Percentiles rank a stretch among this genome's conserved stretches.
phyloP scores from a whole-genome alignment of 371 early-diverging fungal species.

The Actinomucor elegans region DNA sequence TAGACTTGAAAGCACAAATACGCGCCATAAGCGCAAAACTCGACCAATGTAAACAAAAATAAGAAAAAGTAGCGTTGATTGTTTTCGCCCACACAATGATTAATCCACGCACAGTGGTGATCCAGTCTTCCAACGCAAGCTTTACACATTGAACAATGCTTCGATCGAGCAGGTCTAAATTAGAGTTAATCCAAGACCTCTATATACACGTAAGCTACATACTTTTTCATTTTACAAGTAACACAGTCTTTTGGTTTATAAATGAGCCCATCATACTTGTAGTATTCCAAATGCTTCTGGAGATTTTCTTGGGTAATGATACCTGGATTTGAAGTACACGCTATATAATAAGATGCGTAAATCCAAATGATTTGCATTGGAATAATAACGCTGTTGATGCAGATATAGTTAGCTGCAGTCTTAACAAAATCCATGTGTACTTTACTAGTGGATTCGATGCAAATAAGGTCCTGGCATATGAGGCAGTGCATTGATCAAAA shows the following conservation, averaged over 20 bases:
- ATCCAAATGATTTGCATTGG: conserved; percentile 57
- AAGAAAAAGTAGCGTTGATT: conserved; percentile 72
- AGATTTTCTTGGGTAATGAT: conserved; percentile 58
- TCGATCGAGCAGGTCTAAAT: conserved; percentile 70
- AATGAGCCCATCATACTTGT: conserved; percentile 62
- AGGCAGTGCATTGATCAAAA: conserved; percentile 34
- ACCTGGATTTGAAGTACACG: conserved; percentile 68
- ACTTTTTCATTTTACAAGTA: conserved; percentile 71
- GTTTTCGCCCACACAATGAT: conserved; percentile 73
- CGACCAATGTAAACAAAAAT: conserved; percentile 60
- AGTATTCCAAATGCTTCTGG: conserved; percentile 48
- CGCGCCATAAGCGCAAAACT: conserved; percentile 67
- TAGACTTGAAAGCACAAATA: conserved; percentile 62
- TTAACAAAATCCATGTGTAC: background rate
- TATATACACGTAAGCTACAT: no score
- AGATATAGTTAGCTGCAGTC: background rate
- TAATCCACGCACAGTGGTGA: conserved; percentile 83
- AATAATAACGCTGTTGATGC: conserved; percentile 38
- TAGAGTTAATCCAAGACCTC: no score
- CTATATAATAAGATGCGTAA: conserved; percentile 57
- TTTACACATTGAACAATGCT: conserved; percentile 76
- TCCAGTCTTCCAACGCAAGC: conserved; percentile 69
- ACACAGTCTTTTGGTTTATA: conserved; percentile 63
- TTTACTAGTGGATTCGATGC: conserved; percentile 31
- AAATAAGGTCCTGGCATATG: conserved; percentile 45